Conservation (phyloP, 345 rosid genomes). For the Corchorus olitorius region DNA sequence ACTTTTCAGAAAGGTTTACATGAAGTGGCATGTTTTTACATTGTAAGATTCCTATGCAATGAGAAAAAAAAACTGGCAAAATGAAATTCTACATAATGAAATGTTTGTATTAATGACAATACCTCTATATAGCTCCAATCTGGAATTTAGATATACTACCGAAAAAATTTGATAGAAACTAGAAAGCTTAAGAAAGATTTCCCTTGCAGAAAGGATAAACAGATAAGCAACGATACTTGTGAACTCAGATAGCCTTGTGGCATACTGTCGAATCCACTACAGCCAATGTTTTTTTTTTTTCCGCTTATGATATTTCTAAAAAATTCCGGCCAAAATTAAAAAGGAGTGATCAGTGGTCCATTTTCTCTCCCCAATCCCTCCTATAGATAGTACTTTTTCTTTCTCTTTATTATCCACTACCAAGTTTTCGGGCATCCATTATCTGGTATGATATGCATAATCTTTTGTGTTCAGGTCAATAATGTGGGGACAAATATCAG, state of each 20-base stretch:
- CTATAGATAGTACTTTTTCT: background rate
- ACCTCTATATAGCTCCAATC: background rate
- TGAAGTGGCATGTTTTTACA: background rate
- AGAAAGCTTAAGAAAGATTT: background rate
- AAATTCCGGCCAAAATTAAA: background rate
- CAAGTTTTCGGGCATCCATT: background rate
- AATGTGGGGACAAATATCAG: slow-evolving; percentile 85
- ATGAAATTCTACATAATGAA: background rate
- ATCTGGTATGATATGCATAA: background rate
- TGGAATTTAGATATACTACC: background rate
- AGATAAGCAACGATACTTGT: background rate
- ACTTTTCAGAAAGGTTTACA: background rate
- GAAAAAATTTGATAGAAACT: background rate
- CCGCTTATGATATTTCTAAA: background rate
- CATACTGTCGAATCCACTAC: background rate
- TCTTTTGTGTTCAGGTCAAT: slow-evolving; percentile 57
- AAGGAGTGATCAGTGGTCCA: background rate
- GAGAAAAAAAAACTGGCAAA: background rate
- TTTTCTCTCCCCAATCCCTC: background rate
- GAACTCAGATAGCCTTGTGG: background rate
- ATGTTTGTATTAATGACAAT: background rate
- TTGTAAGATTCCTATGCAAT: background rate
- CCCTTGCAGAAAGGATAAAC: background rate
- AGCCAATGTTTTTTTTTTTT: background rate
- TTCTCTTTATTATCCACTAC: background rate